Conservation (phyloP, 441 rosid genomes). For the Raphanus hybrid region DNA sequence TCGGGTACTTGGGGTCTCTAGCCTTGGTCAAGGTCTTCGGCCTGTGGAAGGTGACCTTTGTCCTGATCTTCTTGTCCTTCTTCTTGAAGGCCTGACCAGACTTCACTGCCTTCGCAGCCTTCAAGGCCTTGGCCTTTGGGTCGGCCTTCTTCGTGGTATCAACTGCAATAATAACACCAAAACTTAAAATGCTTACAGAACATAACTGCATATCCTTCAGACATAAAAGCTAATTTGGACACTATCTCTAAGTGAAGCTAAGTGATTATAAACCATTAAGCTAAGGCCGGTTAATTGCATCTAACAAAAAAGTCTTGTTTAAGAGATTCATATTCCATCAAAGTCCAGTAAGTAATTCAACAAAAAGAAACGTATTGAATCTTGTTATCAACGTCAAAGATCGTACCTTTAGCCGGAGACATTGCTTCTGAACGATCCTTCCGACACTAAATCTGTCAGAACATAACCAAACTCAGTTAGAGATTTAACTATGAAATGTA, state of each 20-base stretch:
- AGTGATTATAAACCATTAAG: too few species aligned
- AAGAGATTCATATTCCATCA: too few species aligned
- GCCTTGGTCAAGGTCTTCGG: too few species aligned
- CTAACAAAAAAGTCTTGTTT: too few species aligned
- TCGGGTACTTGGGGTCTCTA: too few species aligned
- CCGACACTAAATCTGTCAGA: constrained; percentile 29
- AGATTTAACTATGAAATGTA: constrained; percentile 12
- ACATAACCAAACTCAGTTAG: neutral
- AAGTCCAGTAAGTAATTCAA: neutral
- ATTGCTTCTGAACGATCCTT: constrained; percentile 27
- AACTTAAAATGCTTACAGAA: neutral
- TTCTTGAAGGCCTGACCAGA: too few species aligned
- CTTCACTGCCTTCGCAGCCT: too few species aligned
- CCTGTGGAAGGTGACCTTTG: too few species aligned
- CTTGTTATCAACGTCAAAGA: neutral
- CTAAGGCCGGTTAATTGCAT: too few species aligned
- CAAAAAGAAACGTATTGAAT: neutral
- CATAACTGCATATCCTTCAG: neutral
- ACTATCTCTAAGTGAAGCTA: neutral
- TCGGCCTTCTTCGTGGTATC: constrained; percentile 65
- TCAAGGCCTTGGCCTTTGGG: constrained; percentile 78
- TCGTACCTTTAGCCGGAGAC: constrained; percentile 44
- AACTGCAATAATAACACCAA: constrained; percentile 35
- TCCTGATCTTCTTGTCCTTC: too few species aligned
- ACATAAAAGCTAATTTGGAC: neutral